Percentiles rank a stretch among this genome's conserved stretches.
Evolutionary conservation across 257 asterid species (phyloP).

Genomic region (Petunia axillaris): DNA sequence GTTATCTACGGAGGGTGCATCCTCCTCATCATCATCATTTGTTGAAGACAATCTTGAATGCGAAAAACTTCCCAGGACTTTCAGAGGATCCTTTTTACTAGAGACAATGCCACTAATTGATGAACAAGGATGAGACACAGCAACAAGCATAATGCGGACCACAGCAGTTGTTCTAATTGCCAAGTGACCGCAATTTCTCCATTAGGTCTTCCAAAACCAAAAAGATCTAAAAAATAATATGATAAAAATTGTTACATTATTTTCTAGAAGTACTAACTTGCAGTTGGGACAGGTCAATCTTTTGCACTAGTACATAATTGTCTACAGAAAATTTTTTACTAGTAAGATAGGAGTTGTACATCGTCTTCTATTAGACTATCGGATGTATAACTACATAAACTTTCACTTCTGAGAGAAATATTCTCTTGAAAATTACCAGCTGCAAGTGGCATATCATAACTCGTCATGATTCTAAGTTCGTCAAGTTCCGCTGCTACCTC

Average conservation of each 20-base stretch:
- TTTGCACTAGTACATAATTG: background rate
- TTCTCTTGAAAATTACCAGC: too few species aligned
- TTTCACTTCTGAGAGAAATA: too few species aligned
- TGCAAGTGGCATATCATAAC: too few species aligned
- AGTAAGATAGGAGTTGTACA: too few species aligned
- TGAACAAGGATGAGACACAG: background rate
- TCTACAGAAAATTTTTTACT: too few species aligned
- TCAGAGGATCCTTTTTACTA: conserved; percentile 62
- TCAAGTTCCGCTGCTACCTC: conserved; percentile 45
- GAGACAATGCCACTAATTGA: conserved; percentile 1
- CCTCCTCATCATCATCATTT: conserved; percentile 39
- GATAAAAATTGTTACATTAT: background rate
- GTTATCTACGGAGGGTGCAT: conserved; percentile 32
- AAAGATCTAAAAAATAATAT: background rate
- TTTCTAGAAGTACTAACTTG: background rate
- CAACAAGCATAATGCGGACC: background rate
- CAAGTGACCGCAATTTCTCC: background rate
- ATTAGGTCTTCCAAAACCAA: background rate
- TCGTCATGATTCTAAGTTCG: conserved; percentile 19
- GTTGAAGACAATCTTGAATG: conserved; percentile 72
- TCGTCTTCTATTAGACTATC: too few species aligned
- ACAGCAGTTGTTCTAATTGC: background rate
- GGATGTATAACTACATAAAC: too few species aligned
- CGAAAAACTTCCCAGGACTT: conserved; percentile 56
- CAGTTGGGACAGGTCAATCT: background rate